Base-by-base conservation (phyloP, 805 yeast genomes). In the Saturnispora kantuleensis region DNA sequence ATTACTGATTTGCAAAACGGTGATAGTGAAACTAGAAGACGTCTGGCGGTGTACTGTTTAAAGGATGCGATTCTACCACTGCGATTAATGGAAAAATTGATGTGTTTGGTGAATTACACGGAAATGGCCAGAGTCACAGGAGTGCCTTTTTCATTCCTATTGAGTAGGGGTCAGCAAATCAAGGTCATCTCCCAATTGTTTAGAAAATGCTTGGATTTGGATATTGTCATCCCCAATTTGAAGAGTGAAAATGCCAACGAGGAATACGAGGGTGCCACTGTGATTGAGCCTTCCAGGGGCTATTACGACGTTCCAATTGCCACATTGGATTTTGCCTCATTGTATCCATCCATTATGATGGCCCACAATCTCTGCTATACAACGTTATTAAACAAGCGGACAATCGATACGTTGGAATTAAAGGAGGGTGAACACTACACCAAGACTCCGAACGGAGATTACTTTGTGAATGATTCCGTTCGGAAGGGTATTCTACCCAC, bases 41-140 rank as follows among this genome's bases (percentile, higher is more conserved):
- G 99, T 49, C 70, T 93, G 56, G 99, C 99, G 0, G 97, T 93
- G 5, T 93, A 93, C 63, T 93, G 99, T 72, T 69, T 93, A 56
- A 93, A 93, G 56, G 99, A 93, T 70, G 96, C 98, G 0, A 89
- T 83, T 56, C 68, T 93, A 38, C 98, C 98, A 1, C 59, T 93
- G 54, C 69, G 98, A 51, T 70, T 93, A 32, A 64, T 89, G 55
- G 97, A 90, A 51, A 94, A 90, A 56, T 72, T 93, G 44, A 94
- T 93, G 98, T 88, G 97, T 55, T 69, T 93, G 49, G 95, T 94
- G 49, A 93, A 93, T 58, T 93, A 93, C 64, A 90, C 97, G 0
- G 99, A 93, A 65, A 93, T 93, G 99, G 97, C 98, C 1, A 81
- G 99, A 68, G 99, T 93, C 26, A 93, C 98, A 0, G 99, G 99